Conservation (phyloP, 495 filamentous ascomycete genomes). For the Penicillium pulvis region DNA sequence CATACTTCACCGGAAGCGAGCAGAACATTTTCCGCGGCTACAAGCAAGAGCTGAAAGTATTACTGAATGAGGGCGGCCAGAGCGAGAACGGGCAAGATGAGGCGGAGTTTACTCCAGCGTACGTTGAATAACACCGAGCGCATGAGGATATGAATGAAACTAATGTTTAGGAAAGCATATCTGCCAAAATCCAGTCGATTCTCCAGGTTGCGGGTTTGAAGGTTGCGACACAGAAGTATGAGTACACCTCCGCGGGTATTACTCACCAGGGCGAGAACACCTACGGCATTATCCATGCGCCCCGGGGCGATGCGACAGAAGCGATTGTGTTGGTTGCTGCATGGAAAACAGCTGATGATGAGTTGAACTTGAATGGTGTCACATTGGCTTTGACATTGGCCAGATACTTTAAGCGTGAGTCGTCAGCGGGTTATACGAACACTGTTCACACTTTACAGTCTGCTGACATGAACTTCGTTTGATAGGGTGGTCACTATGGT, state of each 20-base stretch:
- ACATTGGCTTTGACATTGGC: conserved; percentile 83
- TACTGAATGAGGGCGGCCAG: conserved; percentile 28
- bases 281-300: conserved; percentile 93
- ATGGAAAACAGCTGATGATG: conserved; percentile 80
- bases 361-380: conserved; percentile 83
- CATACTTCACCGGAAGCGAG: conserved; percentile 94
- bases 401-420: conserved; percentile 84
- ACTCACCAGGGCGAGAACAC: conserved; percentile 82
- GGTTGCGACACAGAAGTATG: conserved; percentile 80
- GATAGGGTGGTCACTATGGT: conserved; percentile 93
- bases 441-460: not conserved
- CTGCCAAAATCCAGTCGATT: conserved; percentile 71
- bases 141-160: not conserved
- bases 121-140: conserved; percentile 22
- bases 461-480: not conserved
- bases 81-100: conserved; percentile 19
- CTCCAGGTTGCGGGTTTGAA: conserved; percentile 79
- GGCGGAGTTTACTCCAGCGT: conserved; percentile 48
- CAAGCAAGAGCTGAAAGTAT: conserved; percentile 72
- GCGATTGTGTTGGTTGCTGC: conserved; percentile 90
- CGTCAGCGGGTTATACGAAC: not conserved
- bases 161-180: conserved; percentile 49
- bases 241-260: conserved; percentile 72
- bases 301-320: conserved; percentile 95
- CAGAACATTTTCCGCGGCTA: conserved; percentile 95